These are phyloP conservation scores for Penicillium canariense DNA, from an alignment of 495 filamentous ascomycete genomes.

Conservation along the genomic window DNA sequence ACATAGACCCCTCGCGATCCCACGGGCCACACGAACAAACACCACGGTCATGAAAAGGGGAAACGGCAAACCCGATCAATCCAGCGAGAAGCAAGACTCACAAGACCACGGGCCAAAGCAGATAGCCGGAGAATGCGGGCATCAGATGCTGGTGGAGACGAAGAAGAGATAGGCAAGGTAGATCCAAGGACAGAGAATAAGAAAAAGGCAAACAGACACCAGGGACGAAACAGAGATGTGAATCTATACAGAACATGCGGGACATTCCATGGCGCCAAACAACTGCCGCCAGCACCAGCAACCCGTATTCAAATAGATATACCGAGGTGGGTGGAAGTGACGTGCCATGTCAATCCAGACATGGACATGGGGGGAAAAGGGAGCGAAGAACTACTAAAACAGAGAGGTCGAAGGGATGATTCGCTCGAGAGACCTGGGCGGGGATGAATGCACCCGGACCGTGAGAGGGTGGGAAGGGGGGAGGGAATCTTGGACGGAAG, in stretches of 20 bases:
- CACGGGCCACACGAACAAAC: conserved; percentile 11
- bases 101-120: conserved; percentile 28
- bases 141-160: conserved; percentile 25
- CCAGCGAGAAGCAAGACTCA: neutral
- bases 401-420: conserved; percentile 35
- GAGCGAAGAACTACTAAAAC: conserved; percentile 51
- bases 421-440: conserved; percentile 19
- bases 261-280: conserved; percentile 44
- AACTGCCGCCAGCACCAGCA: conserved; percentile 38
- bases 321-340: conserved; percentile 26
- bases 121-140: conserved; percentile 31
- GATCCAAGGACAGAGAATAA: too few relatives aligned
- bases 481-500: conserved; percentile 3
- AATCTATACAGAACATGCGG: conserved; percentile 47
- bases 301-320: conserved; percentile 32
- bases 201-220: too few relatives aligned
- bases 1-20: conserved; percentile 18
- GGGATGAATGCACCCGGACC: neutral
- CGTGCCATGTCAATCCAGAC: conserved; percentile 36
- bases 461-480: conserved; percentile 3
- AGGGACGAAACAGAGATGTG: conserved; percentile 35
- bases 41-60: conserved; percentile 24
- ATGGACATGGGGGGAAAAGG: conserved; percentile 14
- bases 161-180: conserved; percentile 6
- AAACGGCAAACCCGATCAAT: neutral